These are phyloP conservation scores for Panicum hallii DNA, from an alignment of 202 grass and related monocot species.

Conservation along the genomic window DNA sequence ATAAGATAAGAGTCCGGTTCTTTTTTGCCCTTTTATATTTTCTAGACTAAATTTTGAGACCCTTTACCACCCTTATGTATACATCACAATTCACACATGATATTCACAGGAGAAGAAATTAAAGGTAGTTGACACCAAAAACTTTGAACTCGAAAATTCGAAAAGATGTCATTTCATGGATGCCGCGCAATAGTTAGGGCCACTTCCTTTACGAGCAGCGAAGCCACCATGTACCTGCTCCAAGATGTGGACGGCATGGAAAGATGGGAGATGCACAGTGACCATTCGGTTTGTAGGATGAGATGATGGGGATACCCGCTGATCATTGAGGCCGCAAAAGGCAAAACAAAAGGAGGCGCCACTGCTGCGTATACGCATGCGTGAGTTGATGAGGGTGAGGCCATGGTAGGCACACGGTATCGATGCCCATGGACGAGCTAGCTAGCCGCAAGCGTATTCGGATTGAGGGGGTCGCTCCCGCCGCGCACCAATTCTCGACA, in stretches of 20 bases:
- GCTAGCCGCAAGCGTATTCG: not conserved
- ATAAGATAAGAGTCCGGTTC: no score
- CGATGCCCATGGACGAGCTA: not conserved
- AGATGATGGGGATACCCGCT: not conserved
- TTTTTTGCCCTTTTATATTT: no score
- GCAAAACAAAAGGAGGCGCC: not conserved
- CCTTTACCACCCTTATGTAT: no score
- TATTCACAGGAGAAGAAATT: not conserved
- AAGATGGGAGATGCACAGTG: not conserved
- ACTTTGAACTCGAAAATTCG: not conserved
- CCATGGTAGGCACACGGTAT: conserved; percentile 11
- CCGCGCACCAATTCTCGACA: not conserved
- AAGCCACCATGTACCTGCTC: not conserved
- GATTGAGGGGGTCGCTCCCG: not conserved
- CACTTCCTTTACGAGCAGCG: not conserved
- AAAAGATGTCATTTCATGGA: not conserved
- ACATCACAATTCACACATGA: not conserved
- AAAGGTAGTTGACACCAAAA: not conserved
- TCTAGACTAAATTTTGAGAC: no score
- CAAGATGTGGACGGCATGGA: not conserved
- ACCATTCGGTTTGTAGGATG: not conserved
- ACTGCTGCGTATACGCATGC: not conserved
- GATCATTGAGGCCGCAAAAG: conserved; percentile 6
- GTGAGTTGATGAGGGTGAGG: not conserved
- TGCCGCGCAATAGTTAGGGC: not conserved